A percentile compares a stretch with the other conserved stretches of the same genome.
Conservation (phyloP, 2,329 filamentous ascomycete species). For the Aspergillus sergii region DNA sequence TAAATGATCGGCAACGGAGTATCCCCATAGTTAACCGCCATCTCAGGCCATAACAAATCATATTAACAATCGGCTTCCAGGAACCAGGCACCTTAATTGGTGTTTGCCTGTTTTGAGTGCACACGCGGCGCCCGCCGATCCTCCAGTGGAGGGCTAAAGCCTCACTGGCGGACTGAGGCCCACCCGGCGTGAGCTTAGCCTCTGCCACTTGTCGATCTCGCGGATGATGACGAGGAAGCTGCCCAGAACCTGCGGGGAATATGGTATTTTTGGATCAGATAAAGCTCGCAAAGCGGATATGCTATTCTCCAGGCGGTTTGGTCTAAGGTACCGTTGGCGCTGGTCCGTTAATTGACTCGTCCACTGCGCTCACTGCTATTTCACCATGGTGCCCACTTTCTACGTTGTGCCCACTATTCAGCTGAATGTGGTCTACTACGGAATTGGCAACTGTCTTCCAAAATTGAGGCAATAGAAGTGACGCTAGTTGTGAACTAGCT, state of each 20-base stretch:
- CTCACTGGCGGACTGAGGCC: background rate
- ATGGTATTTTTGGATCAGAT: background rate
- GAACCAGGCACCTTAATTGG: background rate
- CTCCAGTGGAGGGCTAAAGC: background rate
- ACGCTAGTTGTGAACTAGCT: background rate
- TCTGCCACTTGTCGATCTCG: background rate
- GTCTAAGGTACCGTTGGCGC: background rate
- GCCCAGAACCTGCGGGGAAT: background rate
- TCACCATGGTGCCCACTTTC: background rate
- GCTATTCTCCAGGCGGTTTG: background rate
- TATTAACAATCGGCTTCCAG: background rate
- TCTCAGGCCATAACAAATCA: background rate
- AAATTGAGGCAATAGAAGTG: background rate
- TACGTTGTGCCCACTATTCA: background rate
- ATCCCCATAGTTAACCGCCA: background rate
- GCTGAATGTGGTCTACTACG: background rate
- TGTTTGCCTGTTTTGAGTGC: background rate
- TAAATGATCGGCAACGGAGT: background rate
- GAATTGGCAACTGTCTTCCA: background rate
- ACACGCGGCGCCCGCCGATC: constrained; percentile 1
- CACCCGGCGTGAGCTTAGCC: background rate
- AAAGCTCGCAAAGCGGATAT: background rate
- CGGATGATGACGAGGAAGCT: background rate
- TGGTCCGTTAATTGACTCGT: background rate
- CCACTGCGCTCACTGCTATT: background rate